phyloP scores from a whole-genome alignment of 371 early-diverging fungal genomes.

The Mortierella sp. region DNA sequence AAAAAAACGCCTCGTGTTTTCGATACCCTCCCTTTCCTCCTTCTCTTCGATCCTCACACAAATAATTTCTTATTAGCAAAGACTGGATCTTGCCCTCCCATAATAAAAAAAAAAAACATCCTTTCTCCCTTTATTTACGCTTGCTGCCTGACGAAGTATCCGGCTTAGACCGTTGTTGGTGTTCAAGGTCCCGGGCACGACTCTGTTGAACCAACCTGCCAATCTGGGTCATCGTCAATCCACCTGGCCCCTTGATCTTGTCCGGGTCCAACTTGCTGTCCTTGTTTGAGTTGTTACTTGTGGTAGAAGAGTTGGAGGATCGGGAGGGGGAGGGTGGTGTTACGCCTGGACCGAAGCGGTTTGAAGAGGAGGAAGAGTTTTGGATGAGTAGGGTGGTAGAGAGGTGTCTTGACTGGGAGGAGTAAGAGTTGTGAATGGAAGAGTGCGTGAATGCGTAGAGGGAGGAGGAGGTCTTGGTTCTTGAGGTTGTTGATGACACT shows the following conservation, averaged over 20 bases:
- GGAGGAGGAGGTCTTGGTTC: neutral
- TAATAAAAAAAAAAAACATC: neutral
- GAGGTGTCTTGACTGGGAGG: neutral
- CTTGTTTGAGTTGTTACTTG: neutral
- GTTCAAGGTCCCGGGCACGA: conserved; percentile 39
- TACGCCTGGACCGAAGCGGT: neutral
- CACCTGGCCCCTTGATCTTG: conserved; percentile 55
- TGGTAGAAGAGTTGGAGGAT: neutral
- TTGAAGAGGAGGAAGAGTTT: neutral
- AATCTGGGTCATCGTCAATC: conserved; percentile 55
- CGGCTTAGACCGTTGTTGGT: conserved; percentile 6
- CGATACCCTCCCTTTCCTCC: no score
- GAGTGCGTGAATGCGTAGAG: neutral
- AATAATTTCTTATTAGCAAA: neutral
- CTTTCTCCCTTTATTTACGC: neutral
- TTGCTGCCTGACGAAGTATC: neutral
- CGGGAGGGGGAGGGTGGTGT: conserved; percentile 2
- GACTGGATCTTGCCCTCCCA: neutral
- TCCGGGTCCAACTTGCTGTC: conserved; percentile 34
- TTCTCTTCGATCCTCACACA: no score
- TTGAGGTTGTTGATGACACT: neutral
- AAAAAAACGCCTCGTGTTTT: no score
- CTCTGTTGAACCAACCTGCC: conserved; percentile 41
- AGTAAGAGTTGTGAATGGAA: neutral
- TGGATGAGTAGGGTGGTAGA: neutral